phyloP scores from a whole-genome alignment of 371 early-diverging fungal species.

The Circinella minor region DNA sequence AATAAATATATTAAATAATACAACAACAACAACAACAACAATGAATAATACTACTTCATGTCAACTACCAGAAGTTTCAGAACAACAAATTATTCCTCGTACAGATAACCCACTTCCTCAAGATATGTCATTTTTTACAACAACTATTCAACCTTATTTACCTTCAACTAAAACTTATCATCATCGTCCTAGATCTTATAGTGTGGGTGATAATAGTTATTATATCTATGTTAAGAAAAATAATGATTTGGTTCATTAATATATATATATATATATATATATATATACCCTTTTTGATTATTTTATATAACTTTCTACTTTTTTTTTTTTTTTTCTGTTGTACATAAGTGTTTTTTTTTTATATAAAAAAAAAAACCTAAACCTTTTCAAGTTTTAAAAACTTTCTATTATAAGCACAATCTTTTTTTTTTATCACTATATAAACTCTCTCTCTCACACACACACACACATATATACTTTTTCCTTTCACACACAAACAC shows the following conservation, averaged over 20 bases:
- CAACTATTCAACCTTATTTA: neutral
- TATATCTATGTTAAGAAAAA: conserved; percentile 6
- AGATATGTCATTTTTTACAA: conserved; percentile 1
- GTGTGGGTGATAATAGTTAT: neutral
- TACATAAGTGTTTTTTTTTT: too few species aligned
- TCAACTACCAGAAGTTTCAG: neutral
- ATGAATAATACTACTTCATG: neutral
- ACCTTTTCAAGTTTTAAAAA: too few species aligned
- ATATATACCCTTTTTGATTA: neutral
- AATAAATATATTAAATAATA: neutral
- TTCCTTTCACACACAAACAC: too few species aligned
- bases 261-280: too few species aligned
- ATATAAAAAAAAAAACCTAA: too few species aligned
- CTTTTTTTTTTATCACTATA: too few species aligned
- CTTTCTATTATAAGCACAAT: too few species aligned
- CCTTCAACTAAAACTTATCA: neutral
- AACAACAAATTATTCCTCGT: neutral
- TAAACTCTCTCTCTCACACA: too few species aligned
- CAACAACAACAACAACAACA: neutral
- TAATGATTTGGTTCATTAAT: conserved; percentile 4
- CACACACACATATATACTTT: too few species aligned
- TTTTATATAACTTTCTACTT: neutral
- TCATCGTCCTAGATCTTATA: conserved; percentile 5
- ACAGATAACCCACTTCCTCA: neutral
- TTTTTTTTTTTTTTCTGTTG: too few species aligned